A percentile compares a stretch with the other conserved stretches of the same genome.
Conservation (phyloP, 768 basidiomycete species). For the Ramaria sp. region DNA sequence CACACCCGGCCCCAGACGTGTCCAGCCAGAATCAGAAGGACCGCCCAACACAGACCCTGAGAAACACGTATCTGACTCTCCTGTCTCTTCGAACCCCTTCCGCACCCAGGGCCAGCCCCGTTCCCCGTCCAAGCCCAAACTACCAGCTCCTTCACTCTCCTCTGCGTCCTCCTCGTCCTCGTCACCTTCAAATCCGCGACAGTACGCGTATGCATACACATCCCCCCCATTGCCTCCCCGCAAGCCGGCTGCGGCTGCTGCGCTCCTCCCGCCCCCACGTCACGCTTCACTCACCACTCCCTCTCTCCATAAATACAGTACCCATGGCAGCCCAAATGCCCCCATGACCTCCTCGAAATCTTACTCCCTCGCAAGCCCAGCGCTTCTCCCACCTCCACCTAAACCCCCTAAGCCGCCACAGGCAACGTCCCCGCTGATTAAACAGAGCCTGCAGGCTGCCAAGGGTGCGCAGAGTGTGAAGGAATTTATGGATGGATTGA, state of each 20-base stretch:
- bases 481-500: conserved; percentile 54
- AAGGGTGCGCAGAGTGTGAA: conserved; percentile 64
- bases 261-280: conserved; percentile 28
- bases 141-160: background rate
- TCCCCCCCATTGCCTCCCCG: conserved; percentile 41
- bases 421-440: conserved; percentile 54
- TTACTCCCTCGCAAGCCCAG: conserved; percentile 14
- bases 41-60: background rate
- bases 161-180: conserved; percentile 5
- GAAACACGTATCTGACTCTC: background rate
- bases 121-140: background rate
- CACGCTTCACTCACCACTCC: conserved; percentile 21
- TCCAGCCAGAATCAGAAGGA: too few species aligned
- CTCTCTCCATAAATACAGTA: conserved; percentile 24
- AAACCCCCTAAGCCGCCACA: conserved; percentile 24
- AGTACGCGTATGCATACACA: background rate
- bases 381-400: conserved; percentile 13
- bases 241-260: conserved; percentile 24
- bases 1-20: background rate
- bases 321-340: conserved; percentile 9
- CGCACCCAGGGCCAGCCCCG: conserved; percentile 7
- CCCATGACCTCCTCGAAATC: background rate
- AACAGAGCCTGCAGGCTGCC: conserved; percentile 63
- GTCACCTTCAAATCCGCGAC: conserved; percentile 3
- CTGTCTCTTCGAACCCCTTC: conserved; percentile 9